Percentiles rank a stretch among this genome's conserved stretches.
Evolutionary conservation across 2,329 filamentous ascomycete species (phyloP).

Genomic region (Fusarium luffae): DNA sequence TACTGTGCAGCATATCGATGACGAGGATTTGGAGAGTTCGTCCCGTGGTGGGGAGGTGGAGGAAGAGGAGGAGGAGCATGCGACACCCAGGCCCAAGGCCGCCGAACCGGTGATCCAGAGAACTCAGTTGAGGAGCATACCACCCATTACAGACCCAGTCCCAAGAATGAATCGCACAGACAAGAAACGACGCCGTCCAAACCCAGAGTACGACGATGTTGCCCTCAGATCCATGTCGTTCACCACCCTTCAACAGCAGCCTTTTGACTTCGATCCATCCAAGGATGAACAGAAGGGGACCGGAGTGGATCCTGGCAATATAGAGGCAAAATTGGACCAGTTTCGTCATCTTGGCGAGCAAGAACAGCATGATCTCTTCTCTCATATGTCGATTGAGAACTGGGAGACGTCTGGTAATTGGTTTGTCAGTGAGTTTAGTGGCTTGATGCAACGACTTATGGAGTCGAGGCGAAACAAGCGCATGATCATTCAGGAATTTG

Average conservation of each 20-base stretch:
- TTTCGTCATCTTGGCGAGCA: conserved; percentile 58
- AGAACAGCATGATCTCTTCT: conserved; percentile 64
- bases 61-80: conserved; percentile 41
- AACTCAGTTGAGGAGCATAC: conserved; percentile 39
- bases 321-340: conserved; percentile 62
- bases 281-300: conserved; percentile 53
- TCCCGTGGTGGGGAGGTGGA: conserved; percentile 39
- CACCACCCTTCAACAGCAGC: conserved; percentile 60
- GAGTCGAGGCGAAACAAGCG: conserved; percentile 63
- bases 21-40: conserved; percentile 38
- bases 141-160: conserved; percentile 19
- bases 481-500: conserved; percentile 61
- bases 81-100: conserved; percentile 42
- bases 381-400: conserved; percentile 63
- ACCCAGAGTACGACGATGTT: conserved; percentile 68
- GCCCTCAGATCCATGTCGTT: conserved; percentile 66
- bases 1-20: conserved; percentile 38
- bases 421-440: conserved; percentile 66
- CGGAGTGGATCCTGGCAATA: conserved; percentile 53
- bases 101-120: conserved; percentile 33
- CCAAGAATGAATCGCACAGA: conserved; percentile 33
- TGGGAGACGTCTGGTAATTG: conserved; percentile 71
- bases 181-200: conserved; percentile 57
- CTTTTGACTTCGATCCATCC: conserved; percentile 68
- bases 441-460: conserved; percentile 60